Evolutionary conservation across 768 basidiomycete genomes (phyloP).

Genomic region (Fistulinella prunicolor): DNA sequence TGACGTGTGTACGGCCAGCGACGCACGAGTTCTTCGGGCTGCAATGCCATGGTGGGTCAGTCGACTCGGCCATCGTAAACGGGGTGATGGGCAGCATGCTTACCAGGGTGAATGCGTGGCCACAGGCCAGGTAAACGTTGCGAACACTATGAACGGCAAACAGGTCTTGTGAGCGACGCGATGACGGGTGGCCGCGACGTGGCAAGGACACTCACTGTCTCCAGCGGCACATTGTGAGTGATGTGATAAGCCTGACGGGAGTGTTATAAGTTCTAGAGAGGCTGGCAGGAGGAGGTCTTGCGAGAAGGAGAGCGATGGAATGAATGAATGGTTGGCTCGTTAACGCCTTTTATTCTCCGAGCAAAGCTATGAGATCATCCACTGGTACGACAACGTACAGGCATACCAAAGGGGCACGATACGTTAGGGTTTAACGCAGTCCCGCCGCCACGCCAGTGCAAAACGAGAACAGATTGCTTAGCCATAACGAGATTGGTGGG

Average conservation of each 20-base stretch:
- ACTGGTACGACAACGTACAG: slow-evolving; percentile 17
- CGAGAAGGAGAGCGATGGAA: slow-evolving; percentile 5
- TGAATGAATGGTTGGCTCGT: slow-evolving; percentile 9
- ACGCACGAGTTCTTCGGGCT: slow-evolving; percentile 40
- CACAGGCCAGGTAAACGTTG: slow-evolving; percentile 47
- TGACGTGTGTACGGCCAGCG: not conserved
- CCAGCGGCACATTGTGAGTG: slow-evolving; percentile 46
- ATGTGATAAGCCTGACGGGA: not conserved
- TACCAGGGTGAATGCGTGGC: slow-evolving; percentile 45
- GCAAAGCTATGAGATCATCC: slow-evolving; percentile 26
- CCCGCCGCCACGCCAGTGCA: slow-evolving; percentile 21
- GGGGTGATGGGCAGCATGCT: slow-evolving; percentile 8
- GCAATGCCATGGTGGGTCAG: slow-evolving; percentile 2
- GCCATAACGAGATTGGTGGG: slow-evolving; percentile 21
- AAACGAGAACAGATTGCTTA: slow-evolving; percentile 29
- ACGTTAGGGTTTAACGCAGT: slow-evolving; percentile 23
- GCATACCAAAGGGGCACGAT: slow-evolving; percentile 17
- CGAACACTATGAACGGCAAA: slow-evolving; percentile 35
- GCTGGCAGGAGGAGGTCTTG: slow-evolving; percentile 3
- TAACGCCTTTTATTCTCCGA: slow-evolving; percentile 27
- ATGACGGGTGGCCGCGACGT: not conserved
- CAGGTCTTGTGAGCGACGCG: slow-evolving; percentile 1
- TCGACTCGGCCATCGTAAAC: slow-evolving; percentile 1
- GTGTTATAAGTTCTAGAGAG: slow-evolving; percentile 2
- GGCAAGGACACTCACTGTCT: slow-evolving; percentile 44